Evolutionary conservation across 2,329 filamentous ascomycete genomes (phyloP).

Genomic region (Colletotrichum theobromicola): DNA sequence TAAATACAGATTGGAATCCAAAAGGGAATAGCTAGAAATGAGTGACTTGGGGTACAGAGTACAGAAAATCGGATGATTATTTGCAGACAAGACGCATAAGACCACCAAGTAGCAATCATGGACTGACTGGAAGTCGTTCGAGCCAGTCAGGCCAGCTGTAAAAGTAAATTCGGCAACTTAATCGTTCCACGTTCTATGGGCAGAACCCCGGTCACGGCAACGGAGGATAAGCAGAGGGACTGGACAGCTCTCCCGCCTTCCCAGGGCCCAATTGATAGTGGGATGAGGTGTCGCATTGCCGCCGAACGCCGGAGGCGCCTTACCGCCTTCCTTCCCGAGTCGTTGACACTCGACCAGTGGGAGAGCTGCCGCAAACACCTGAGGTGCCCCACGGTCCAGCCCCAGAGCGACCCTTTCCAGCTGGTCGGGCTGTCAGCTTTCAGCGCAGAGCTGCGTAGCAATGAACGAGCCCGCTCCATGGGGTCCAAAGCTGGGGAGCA

Average conservation of each 20-base stretch:
- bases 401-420: background rate
- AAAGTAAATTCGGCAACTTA: conserved; percentile 15
- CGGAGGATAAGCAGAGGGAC: background rate
- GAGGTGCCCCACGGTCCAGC: background rate
- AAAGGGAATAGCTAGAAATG: background rate
- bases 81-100: conserved; percentile 11
- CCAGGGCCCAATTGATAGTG: background rate
- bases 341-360: background rate
- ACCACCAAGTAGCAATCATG: conserved; percentile 14
- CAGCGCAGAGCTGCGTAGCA: background rate
- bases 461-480: background rate
- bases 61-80: conserved; percentile 17
- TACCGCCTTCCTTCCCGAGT: background rate
- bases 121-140: conserved; percentile 18
- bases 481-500: background rate
- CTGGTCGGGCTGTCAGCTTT: background rate
- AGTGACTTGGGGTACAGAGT: conserved; percentile 4
- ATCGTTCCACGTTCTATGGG: conserved; percentile 21
- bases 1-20: conserved; percentile 3
- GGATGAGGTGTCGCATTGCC: conserved; percentile 5
- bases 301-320: conserved; percentile 14
- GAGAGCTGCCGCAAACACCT: background rate
- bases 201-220: background rate
- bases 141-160: conserved; percentile 22
- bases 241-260: background rate